phyloP scores from a whole-genome alignment of 371 early-diverging fungal species.

The Mortierella sp. region DNA sequence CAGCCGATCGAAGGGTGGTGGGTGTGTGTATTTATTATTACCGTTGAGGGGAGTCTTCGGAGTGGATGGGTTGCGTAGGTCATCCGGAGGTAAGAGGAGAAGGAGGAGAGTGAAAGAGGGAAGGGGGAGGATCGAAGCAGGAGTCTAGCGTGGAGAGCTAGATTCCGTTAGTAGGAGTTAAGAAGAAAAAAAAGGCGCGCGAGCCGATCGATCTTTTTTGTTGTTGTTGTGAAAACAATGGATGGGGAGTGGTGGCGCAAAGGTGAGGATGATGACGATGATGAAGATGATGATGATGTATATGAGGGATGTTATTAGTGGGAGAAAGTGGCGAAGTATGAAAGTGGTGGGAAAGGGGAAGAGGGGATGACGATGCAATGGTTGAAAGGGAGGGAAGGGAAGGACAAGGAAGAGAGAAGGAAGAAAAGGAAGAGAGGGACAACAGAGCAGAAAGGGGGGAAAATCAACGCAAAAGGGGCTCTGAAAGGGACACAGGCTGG shows the following conservation, averaged over 20 bases:
- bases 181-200: not conserved
- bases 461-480: slow-evolving; percentile 4
- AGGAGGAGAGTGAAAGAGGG: not conserved
- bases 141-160: not conserved
- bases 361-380: slow-evolving; percentile 3
- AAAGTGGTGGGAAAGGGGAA: not conserved
- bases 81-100: slow-evolving; percentile 5
- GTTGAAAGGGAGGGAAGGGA: not conserved
- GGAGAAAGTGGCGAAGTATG: not conserved
- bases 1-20: not conserved
- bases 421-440: slow-evolving; percentile 1
- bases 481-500: not conserved
- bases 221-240: not conserved
- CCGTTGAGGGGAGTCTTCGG: slow-evolving; percentile 6
- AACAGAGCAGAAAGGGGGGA: not conserved
- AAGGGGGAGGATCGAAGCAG: not conserved
- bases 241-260: slow-evolving; percentile 5
- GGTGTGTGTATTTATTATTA: not conserved
- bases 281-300: not conserved
- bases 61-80: not conserved
- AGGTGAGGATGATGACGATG: too few relatives aligned
- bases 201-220: not conserved
- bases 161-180: not conserved
- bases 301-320: not conserved
- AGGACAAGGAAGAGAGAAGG: not conserved